These are phyloP conservation scores for Malania oleifera DNA, from an alignment of 164 flowering plant genomes.

Conservation along the genomic window DNA sequence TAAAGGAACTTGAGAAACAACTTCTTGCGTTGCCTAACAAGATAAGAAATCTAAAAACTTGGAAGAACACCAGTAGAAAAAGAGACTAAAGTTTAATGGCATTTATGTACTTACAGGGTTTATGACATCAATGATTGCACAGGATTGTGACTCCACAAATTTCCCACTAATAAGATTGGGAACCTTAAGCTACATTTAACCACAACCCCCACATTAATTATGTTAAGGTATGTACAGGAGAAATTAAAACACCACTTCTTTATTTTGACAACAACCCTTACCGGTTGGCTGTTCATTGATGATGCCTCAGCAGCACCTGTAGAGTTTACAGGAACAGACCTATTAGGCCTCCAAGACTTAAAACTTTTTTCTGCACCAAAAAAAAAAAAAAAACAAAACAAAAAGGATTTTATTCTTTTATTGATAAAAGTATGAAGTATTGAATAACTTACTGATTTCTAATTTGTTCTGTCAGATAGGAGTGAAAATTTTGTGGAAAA, in stretches of 20 bases:
- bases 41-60: no score
- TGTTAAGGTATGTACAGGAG: no score
- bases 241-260: neutral
- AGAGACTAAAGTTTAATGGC: neutral
- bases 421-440: no score
- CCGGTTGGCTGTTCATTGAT: neutral
- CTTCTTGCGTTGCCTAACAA: constrained; percentile 77
- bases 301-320: neutral
- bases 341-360: neutral
- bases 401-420: no score
- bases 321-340: neutral
- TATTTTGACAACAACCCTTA: neutral
- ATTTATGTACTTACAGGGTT: constrained; percentile 64
- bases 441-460: no score
- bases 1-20: constrained; percentile 77
- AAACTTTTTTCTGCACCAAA: neutral
- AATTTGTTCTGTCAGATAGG: no score
- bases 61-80: neutral
- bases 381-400: neutral
- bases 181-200: constrained; percentile 39
- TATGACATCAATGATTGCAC: constrained; percentile 43
- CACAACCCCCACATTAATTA: no score
- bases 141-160: constrained; percentile 54
- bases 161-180: constrained; percentile 67
- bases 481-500: no score